Evolutionary conservation across 805 yeast genomes (phyloP), one percentile per base, ranked within the genome.

Genomic region (Nakazawaea ernobii): DNA sequence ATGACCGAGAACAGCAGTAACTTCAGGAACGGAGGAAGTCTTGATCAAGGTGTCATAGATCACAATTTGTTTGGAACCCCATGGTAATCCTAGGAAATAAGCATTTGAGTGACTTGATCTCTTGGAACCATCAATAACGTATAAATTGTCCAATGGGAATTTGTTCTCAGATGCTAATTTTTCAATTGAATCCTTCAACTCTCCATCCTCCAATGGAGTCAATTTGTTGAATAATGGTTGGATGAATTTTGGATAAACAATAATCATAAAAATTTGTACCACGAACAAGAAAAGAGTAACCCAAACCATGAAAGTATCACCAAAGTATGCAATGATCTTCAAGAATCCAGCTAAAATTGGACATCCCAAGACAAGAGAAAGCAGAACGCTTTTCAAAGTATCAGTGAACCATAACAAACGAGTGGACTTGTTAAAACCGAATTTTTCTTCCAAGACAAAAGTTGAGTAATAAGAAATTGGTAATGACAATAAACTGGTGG

Each of bases 21-120:
- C 87, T 66, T 94, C 95, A 38, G 75, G 77, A 28, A 79, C 76
- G 29, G 90, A 68, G 32, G 90, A 82, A 50, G 87, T 84, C 52
- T 86, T 80, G 53, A 94, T 84, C 68, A 94, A 77, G 8, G 97
- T 94, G 59, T 94, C 99, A 62, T 74, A 94, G 39, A 94, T 76
- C 44, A 94, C 98, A 68, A 94, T 94, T 67, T 91, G 92, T 68
- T 94, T 94, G 49, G 89, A 83, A 17, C 71, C 70, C 92, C 97
- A 92, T 36, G 99, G 99, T 58, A 94, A 75, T 5, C 99, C 99
- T 56, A 86, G 79, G 62, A 94, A 94, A 65, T 89, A 92, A 38
- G 99, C 99, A 62, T 94, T 94, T 8, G 98, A 92, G 67, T 94
- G 99, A 7, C 95, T 80, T 1, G 97, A 88, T 71, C 98, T 84